Evolutionary conservation across 108 stramenopile species (phyloP).

Genomic region (Conticribra guillardii): DNA sequence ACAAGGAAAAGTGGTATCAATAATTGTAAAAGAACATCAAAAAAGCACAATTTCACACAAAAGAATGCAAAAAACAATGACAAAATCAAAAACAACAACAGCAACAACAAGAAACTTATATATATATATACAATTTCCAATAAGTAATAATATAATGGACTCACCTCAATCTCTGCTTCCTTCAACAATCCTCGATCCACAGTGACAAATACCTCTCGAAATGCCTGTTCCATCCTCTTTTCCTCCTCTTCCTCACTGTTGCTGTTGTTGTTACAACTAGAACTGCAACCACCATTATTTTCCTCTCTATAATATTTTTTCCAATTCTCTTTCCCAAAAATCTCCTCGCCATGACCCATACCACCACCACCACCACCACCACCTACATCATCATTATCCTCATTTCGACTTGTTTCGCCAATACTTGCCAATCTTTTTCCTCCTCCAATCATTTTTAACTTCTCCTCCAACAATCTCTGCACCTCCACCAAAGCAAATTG

Average conservation of each 20-base stretch:
- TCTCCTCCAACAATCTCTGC: conserved; percentile 64
- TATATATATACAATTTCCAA: too few species aligned
- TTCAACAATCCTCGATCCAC: conserved; percentile 79
- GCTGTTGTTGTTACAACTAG: neutral
- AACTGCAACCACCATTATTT: neutral
- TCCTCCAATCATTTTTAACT: conserved; percentile 32
- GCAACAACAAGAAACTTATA: too few species aligned
- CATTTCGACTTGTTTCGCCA: conserved; percentile 64
- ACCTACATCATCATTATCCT: conserved; percentile 33
- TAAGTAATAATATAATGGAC: too few species aligned
- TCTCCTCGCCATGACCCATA: neutral
- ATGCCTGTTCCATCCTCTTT: conserved; percentile 55
- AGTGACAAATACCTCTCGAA: conserved; percentile 78
- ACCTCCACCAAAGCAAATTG: conserved; percentile 90
- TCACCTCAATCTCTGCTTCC: conserved; percentile 65
- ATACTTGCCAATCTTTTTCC: conserved; percentile 60
- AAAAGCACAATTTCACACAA: too few species aligned
- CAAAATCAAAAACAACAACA: too few species aligned
- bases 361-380: conserved; percentile 1
- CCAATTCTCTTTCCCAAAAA: too few species aligned
- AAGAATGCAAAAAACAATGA: too few species aligned
- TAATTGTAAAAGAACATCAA: too few species aligned
- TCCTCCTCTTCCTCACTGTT: neutral
- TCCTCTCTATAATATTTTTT: neutral
- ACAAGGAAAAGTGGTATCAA: too few species aligned